Evolutionary conservation across 1,284 basidiomycete species (phyloP).

Genomic region (Ceratobasidium sp.): DNA sequence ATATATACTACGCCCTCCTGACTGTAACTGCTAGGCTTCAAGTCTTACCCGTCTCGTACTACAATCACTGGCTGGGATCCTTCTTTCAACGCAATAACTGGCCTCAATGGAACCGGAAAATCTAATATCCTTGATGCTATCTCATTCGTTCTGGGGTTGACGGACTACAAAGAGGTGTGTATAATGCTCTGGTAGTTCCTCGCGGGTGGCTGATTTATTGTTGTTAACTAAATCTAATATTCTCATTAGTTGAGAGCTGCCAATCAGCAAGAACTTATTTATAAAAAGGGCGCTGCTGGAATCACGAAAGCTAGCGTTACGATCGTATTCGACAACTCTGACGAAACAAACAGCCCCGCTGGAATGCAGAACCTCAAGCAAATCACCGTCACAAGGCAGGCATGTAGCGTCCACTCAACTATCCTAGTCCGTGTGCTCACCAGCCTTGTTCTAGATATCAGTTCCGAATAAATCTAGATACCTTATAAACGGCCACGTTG

Average conservation of each 20-base stretch:
- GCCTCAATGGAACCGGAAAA: conserved; percentile 94
- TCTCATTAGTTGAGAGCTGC: conserved; percentile 88
- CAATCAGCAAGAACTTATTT: conserved; percentile 97
- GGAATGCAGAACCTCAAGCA: conserved; percentile 88
- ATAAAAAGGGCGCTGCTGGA: conserved; percentile 97
- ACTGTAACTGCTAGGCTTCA: conserved; percentile 77
- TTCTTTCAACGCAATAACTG: conserved; percentile 98
- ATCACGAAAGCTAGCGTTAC: conserved; percentile 98
- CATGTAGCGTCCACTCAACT: conserved; percentile 59
- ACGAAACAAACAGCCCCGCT: conserved; percentile 86
- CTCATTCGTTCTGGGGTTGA: conserved; percentile 97
- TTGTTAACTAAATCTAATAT: background rate
- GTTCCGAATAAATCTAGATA: conserved; percentile 97
- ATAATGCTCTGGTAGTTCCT: background rate
- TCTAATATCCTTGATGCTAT: conserved; percentile 98
- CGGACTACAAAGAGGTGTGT: conserved; percentile 87
- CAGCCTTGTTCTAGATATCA: conserved; percentile 74
- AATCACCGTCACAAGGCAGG: conserved; percentile 97
- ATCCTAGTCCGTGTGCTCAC: background rate
- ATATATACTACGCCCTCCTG: background rate
- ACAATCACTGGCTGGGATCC: conserved; percentile 96
- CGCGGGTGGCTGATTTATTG: background rate
- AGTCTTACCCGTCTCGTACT: conserved; percentile 96
- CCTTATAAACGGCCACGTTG: conserved; percentile 96
- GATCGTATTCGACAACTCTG: conserved; percentile 99